Percentiles rank a stretch among this genome's conserved stretches.
phyloP scores from a whole-genome alignment of 108 stramenopile species.

The Chaetoceros tenuissimus region DNA sequence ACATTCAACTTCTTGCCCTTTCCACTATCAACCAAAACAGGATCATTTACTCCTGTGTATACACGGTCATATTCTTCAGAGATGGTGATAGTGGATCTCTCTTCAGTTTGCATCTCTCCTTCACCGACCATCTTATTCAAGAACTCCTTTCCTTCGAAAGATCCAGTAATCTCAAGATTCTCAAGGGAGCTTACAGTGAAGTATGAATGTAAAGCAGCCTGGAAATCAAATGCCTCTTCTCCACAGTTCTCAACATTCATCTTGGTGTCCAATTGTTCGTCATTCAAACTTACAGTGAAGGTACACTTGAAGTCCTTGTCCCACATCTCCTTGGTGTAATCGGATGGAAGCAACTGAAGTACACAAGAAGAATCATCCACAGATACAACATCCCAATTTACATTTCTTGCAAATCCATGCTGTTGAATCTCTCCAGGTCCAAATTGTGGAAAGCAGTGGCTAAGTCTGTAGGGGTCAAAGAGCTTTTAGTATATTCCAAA shows the following conservation, averaged over 20 bases:
- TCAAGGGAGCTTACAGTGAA: slow-evolving; percentile 87
- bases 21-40: slow-evolving; percentile 83
- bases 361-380: slow-evolving; percentile 64
- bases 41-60: slow-evolving; percentile 90
- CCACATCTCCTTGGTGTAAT: slow-evolving; percentile 96
- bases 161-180: slow-evolving; percentile 80
- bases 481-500: no score
- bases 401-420: slow-evolving; percentile 96
- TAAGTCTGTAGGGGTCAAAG: no score
- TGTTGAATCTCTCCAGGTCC: slow-evolving; percentile 92
- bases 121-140: slow-evolving; percentile 83
- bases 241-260: slow-evolving; percentile 84
- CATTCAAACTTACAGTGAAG: slow-evolving; percentile 74
- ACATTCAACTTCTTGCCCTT: slow-evolving; percentile 78
- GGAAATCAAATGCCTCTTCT: slow-evolving; percentile 85
- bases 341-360: slow-evolving; percentile 70
- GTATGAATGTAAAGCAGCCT: slow-evolving; percentile 93
- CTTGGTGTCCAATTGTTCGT: slow-evolving; percentile 73
- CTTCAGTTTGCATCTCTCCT: slow-evolving; percentile 82
- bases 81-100: slow-evolving; percentile 78
- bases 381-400: slow-evolving; percentile 82
- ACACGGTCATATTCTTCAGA: slow-evolving; percentile 87
- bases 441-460: slow-evolving; percentile 71
- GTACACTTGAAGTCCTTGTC: slow-evolving; percentile 86
- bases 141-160: slow-evolving; percentile 84